These are phyloP conservation scores for Calonectria ilicicola DNA, from an alignment of 2,329 filamentous ascomycete species.

Conservation along the genomic window DNA sequence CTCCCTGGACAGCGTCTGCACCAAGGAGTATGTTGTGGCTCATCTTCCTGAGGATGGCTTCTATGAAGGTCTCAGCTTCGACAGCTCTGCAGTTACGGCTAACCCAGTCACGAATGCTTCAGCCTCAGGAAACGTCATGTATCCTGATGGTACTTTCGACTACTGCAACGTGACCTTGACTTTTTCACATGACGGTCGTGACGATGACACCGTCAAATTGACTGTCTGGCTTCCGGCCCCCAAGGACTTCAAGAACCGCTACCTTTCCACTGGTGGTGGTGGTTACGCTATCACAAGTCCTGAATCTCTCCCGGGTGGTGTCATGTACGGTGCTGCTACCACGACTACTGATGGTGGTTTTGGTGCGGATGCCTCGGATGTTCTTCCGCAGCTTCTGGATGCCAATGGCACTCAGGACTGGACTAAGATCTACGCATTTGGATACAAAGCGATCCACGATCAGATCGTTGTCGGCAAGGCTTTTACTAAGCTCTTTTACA, in stretches of 20 bases:
- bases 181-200: background rate
- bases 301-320: background rate
- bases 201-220: background rate
- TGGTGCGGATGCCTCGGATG: background rate
- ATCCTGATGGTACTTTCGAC: background rate
- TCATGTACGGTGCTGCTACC: background rate
- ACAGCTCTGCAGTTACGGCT: background rate
- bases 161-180: background rate
- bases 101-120: background rate
- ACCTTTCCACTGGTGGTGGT: background rate
- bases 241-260: background rate
- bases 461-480: slow-evolving; percentile 10
- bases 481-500: background rate
- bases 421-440: slow-evolving; percentile 14
- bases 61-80: background rate
- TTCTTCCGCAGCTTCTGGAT: slow-evolving; percentile 4
- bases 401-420: slow-evolving; percentile 11
- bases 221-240: background rate
- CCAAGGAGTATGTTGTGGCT: background rate
- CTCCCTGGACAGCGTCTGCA: background rate
- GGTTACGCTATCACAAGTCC: background rate
- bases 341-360: background rate
- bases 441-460: slow-evolving; percentile 14
- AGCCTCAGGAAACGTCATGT: background rate
- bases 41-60: background rate